Evolutionary conservation across 495 filamentous ascomycete species (phyloP), one percentile per base, ranked within the genome.

Genomic region (Chaetomium cochliodes): DNA sequence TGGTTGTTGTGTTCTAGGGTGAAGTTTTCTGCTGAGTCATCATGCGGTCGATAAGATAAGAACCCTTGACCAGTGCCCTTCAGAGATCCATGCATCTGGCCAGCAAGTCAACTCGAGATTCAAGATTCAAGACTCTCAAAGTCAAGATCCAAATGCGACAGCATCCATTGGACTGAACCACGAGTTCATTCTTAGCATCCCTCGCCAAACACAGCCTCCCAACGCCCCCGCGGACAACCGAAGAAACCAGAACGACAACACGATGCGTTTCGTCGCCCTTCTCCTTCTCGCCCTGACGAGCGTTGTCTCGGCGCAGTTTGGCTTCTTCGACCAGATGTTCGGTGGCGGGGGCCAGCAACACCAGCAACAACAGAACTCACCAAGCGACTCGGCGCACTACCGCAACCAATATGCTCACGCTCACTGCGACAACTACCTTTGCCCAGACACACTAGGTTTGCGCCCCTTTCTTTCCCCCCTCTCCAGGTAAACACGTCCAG

Each of bases 391-490:
- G 15, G 75, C 77, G 15, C 87, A 87, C 74, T 97, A 96, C 76
- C 90, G 87, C 70, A 76, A 83, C 49, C 84, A 86, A 56, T 94
- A 92, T 78, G 81, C 86, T 46, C 67, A 71, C 60, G 86, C 89
- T 11, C 86, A 85, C 72, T 97, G 92, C 80, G 84, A 88, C 64
- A 90, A 92, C 69, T 97, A 96, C 73, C 86, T 96, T n/a, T 97
- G 92, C 72, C 92, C 92, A 0, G 88, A 86, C 58, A 97, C 92
- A 5, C 84, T 97, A 26, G 87, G 80, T 83, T 67, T 52, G 74
- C 23, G 41, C 20, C 4, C 47, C 33, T 51, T 37, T 8, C 16
- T 6, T 30, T 16, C 42, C n/a, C 25, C 16, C 16, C 47, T 23
- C 47, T 53, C 30, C 33, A 37, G 23, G 13, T 13, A 1, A 16